Evolutionary conservation across 257 asterid genomes (phyloP), one percentile per base, ranked within the genome.

Genomic region (Buddleja alternifolia): DNA sequence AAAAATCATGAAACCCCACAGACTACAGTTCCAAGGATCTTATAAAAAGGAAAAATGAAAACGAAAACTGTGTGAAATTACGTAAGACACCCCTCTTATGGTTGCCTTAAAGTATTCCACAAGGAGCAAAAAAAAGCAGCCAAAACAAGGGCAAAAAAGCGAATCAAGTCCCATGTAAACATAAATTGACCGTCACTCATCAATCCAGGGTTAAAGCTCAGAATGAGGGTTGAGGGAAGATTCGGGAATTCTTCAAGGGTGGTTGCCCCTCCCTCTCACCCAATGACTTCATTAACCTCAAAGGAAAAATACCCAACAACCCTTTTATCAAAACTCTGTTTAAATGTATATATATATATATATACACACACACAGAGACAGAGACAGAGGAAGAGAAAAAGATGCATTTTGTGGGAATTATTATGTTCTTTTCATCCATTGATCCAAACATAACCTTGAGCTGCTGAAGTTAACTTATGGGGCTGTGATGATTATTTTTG

Each of bases 211-310:
- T n/a, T n/a, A n/a, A n/a, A 54, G 19, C 36, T 54, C 15, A 25
- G 29, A 21, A 17, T 29, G 54, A 15, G 61, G 54, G 71, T 32
- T 54, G 19, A 10, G 19, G 51, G 51, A 46, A 48, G 60, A 21
- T 32, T 20, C 4, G 9, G 61, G 70, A 41, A 4, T 40, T 66
- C 37, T 36, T 20, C 4, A 15, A 66, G 71, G 60, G 71, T 66
- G 47, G 71, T 66, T 66, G 50, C 71, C 71, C 15, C 60, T 66
- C 34, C 40, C 46, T 40, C 4, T 50, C 34, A 32, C 48, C 52
- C 62, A 1, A 10, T 66, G 51, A 66, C 51, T 66, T 66, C 50
- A n/a, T n/a, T 25, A 37, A n/a, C 41, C n/a, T 1, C 6, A 24
- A 23, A 40, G n/a, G n/a, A 10, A 6, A 14, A 2, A 2, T 39